Conservation (phyloP, 1,284 basidiomycete species). For the Cryptococcus depauperatus region DNA sequence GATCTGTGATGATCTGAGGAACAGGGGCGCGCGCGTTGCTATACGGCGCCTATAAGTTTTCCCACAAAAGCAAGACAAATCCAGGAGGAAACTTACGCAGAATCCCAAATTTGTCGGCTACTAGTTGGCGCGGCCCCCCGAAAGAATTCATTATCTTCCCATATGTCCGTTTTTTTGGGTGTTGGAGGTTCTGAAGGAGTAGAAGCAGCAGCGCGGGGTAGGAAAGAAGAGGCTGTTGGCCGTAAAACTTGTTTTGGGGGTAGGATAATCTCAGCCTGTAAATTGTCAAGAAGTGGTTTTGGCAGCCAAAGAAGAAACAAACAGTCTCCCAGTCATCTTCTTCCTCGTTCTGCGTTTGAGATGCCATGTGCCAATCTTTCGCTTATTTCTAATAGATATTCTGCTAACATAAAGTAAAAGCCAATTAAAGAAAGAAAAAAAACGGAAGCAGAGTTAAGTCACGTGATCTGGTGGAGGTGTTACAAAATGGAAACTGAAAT, state of each 20-base stretch:
- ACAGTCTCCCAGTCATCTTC: slow-evolving; percentile 33
- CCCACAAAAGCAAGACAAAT: background rate
- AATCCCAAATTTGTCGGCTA: slow-evolving; percentile 37
- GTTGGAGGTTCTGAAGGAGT: background rate
- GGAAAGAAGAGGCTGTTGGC: background rate
- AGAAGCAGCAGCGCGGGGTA: background rate
- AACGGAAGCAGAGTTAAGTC: slow-evolving; percentile 4
- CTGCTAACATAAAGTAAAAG: no score
- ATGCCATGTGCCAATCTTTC: no score
- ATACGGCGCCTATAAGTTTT: slow-evolving; percentile 1
- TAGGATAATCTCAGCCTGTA: background rate
- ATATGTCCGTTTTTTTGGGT: background rate
- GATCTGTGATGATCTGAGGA: slow-evolving; percentile 5
- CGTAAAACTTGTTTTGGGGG: background rate
- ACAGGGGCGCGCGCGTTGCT: slow-evolving; percentile 6
- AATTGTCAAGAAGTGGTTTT: background rate
- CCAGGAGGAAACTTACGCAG: slow-evolving; percentile 23
- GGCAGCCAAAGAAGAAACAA: slow-evolving; percentile 4
- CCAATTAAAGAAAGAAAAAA: no score
- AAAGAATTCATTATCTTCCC: slow-evolving; percentile 31
- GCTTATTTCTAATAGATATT: no score
- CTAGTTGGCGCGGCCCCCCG: slow-evolving; percentile 16
- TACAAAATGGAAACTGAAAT: slow-evolving; percentile 13
- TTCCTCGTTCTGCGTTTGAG: no score
- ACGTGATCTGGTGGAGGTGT: slow-evolving; percentile 3